Evolutionary conservation across 2,329 filamentous ascomycete species (phyloP).

Genomic region (Colletotrichum agaves): DNA sequence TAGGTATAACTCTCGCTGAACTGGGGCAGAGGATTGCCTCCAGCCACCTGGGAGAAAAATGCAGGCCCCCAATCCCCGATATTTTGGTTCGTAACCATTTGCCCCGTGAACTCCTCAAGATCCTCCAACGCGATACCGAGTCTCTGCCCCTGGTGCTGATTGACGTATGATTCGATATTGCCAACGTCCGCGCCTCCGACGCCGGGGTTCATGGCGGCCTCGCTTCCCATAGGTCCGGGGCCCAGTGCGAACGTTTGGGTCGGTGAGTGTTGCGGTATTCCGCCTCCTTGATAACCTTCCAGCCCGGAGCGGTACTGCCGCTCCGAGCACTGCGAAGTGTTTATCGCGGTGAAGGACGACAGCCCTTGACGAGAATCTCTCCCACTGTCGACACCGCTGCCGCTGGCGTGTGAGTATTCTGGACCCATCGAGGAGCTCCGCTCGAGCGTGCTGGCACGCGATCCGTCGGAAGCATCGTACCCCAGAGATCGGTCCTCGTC

Average conservation of each 20-base stretch:
- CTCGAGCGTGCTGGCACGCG: conserved; percentile 47
- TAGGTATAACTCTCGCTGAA: conserved; percentile 25
- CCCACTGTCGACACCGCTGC: conserved; percentile 20
- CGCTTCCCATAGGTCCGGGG: background rate
- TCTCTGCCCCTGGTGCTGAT: conserved; percentile 31
- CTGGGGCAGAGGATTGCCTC: conserved; percentile 9
- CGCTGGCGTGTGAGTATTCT: conserved; percentile 39
- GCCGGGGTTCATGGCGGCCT: background rate
- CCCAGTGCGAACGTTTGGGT: conserved; percentile 10
- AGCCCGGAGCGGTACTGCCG: background rate
- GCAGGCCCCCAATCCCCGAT: conserved; percentile 24
- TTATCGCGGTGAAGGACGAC: conserved; percentile 54
- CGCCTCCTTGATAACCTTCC: conserved; percentile 15
- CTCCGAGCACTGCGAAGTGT: conserved; percentile 36
- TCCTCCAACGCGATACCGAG: conserved; percentile 26
- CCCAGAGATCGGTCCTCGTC: conserved; percentile 44
- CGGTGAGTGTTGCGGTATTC: conserved; percentile 25
- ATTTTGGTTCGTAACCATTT: conserved; percentile 21
- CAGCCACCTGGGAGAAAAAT: conserved; percentile 27
- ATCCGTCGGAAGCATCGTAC: conserved; percentile 40
- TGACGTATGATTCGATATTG: conserved; percentile 31
- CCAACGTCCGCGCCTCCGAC: background rate
- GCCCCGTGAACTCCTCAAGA: conserved; percentile 29
- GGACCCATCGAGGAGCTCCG: conserved; percentile 43
- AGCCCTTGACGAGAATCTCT: conserved; percentile 41